Evolutionary conservation across 257 asterid species (phyloP).

Genomic region (Nicotiana sylvestris): DNA sequence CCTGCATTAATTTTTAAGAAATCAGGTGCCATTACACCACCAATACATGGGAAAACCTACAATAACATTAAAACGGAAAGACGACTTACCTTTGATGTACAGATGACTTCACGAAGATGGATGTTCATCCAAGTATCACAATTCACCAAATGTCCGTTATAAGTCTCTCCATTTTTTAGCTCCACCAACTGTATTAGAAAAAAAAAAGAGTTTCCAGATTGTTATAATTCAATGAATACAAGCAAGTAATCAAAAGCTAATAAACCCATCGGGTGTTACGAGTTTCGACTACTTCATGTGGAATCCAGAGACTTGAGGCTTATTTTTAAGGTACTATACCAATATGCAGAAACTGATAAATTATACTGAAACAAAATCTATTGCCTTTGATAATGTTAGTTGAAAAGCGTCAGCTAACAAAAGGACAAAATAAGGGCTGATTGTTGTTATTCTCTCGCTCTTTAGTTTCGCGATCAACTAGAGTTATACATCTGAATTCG

Average conservation of each 20-base stretch:
- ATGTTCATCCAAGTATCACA: slow-evolving; percentile 99
- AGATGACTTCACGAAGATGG: slow-evolving; percentile 98
- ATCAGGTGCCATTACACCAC: neutral
- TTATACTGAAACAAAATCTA: neutral
- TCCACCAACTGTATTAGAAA: slow-evolving; percentile 64
- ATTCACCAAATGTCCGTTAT: slow-evolving; percentile 92
- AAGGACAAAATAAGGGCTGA: neutral
- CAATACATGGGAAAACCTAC: slow-evolving; percentile 7
- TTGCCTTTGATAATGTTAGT: neutral
- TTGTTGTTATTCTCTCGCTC: neutral
- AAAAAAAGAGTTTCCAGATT: neutral
- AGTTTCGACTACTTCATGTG: neutral
- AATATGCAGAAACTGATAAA: neutral
- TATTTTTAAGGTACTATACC: neutral
- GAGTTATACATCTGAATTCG: neutral
- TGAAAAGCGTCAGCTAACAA: neutral
- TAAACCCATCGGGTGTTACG: neutral
- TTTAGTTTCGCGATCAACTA: neutral
- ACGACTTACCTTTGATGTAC: slow-evolving; percentile 81
- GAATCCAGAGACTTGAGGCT: neutral
- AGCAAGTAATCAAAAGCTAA: neutral
- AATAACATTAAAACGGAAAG: neutral
- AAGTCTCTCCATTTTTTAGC: slow-evolving; percentile 94
- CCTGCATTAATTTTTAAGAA: slow-evolving; percentile 38
- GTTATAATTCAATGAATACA: neutral